Percentiles rank a stretch among this genome's conserved stretches.
Evolutionary conservation across 495 filamentous ascomycete species (phyloP).

Genomic region (Polyplosphaeria fusca): DNA sequence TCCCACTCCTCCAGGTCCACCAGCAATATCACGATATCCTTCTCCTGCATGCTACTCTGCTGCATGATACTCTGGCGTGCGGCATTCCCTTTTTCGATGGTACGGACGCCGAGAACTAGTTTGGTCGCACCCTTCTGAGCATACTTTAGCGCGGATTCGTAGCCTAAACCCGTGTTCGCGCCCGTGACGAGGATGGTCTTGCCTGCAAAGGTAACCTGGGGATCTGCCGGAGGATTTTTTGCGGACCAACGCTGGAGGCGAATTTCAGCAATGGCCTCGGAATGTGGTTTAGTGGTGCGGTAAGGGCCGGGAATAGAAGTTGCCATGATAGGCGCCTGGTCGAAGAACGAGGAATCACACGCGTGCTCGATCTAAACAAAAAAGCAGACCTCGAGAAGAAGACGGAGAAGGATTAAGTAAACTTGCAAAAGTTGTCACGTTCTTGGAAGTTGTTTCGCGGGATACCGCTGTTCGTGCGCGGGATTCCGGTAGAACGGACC

Average conservation of each 20-base stretch:
- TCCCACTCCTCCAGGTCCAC: neutral
- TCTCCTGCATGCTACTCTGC: slow-evolving; percentile 10
- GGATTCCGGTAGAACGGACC: too few relatives aligned
- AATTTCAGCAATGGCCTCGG: too few relatives aligned
- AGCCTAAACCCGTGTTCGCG: slow-evolving; percentile 11
- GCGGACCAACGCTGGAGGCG: slow-evolving; percentile 51
- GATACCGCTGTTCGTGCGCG: too few relatives aligned
- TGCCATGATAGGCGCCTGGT: too few relatives aligned
- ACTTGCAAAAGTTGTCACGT: too few relatives aligned
- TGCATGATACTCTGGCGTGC: slow-evolving; percentile 18
- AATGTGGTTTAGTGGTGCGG: too few relatives aligned
- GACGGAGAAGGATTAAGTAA: too few relatives aligned
- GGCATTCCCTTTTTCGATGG: slow-evolving; percentile 3
- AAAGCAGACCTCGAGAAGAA: too few relatives aligned
- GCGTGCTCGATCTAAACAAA: too few relatives aligned
- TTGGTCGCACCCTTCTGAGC: slow-evolving; percentile 10
- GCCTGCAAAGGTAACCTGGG: slow-evolving; percentile 12
- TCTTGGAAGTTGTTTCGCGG: too few relatives aligned
- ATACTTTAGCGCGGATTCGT: slow-evolving; percentile 7
- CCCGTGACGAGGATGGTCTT: slow-evolving; percentile 15
- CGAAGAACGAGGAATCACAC: too few relatives aligned
- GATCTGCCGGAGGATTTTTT: slow-evolving; percentile 21
- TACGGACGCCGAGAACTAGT: slow-evolving; percentile 14
- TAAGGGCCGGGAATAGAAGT: too few relatives aligned
- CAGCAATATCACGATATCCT: neutral